A percentile compares a stretch with the other conserved stretches of the same genome.
Conservation (phyloP, 495 filamentous ascomycete genomes). For the Penicillium chermesinum region DNA sequence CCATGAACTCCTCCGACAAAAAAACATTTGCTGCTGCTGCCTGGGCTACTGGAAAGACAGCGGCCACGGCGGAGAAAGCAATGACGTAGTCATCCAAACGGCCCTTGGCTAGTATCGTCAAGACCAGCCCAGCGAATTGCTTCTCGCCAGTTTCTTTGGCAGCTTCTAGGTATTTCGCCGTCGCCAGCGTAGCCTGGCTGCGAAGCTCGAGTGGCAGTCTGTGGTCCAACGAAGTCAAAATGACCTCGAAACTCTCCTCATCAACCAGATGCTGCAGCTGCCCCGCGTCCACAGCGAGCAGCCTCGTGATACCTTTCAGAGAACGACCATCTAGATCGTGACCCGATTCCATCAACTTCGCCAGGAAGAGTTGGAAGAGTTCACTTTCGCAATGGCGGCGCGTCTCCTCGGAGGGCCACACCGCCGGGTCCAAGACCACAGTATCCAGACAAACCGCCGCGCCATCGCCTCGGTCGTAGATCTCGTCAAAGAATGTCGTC, state of each 20-base stretch:
- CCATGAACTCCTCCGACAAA: constrained; percentile 76
- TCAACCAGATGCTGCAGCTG: constrained; percentile 65
- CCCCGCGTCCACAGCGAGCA: constrained; percentile 55
- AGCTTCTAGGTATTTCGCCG: constrained; percentile 72
- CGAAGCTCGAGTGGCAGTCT: constrained; percentile 61
- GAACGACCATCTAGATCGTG: constrained; percentile 55
- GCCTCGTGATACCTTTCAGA: constrained; percentile 57
- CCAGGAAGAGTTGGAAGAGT: constrained; percentile 61
- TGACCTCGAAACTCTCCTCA: constrained; percentile 70
- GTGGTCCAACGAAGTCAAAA: constrained; percentile 73
- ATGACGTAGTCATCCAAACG: constrained; percentile 58
- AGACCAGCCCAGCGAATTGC: constrained; percentile 63
- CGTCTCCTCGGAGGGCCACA: constrained; percentile 52
- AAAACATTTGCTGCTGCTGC: constrained; percentile 67
- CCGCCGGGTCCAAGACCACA: constrained; percentile 49
- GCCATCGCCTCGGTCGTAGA: constrained; percentile 58
- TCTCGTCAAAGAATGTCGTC: constrained; percentile 49
- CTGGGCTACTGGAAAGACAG: constrained; percentile 79
- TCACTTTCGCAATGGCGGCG: constrained; percentile 51
- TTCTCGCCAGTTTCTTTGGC: constrained; percentile 62
- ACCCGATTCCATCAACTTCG: constrained; percentile 58
- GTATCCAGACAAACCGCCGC: constrained; percentile 54
- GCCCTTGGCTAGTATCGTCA: constrained; percentile 44
- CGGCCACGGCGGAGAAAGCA: constrained; percentile 82
- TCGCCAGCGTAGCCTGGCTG: constrained; percentile 69